phyloP scores from a whole-genome alignment of 2,329 filamentous ascomycete species.

The Colletotrichum orbiculare region DNA sequence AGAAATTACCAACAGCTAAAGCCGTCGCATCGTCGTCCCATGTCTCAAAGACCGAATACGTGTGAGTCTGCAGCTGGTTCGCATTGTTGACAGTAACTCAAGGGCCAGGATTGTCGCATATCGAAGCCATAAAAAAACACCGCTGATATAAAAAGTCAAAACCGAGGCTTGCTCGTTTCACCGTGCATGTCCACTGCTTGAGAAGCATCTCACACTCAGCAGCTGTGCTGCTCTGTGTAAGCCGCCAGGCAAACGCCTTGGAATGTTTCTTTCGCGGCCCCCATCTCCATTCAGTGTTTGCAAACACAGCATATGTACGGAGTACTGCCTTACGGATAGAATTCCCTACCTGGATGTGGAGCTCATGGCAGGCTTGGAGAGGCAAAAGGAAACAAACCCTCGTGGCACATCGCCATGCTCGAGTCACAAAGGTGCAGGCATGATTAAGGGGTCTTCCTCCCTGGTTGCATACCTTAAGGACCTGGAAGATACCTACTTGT shows the following conservation, averaged over 20 bases:
- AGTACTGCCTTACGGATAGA: too few species aligned
- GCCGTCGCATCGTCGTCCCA: conserved; percentile 33
- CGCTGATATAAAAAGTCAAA: neutral
- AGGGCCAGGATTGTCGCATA: neutral
- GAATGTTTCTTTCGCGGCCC: conserved; percentile 22
- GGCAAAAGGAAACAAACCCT: too few species aligned
- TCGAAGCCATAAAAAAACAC: conserved; percentile 1
- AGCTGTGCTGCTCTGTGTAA: neutral
- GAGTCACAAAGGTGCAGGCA: neutral
- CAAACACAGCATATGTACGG: neutral
- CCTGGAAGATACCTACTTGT: too few species aligned
- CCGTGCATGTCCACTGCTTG: neutral
- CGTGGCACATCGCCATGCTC: too few species aligned
- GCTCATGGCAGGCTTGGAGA: too few species aligned
- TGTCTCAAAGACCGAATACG: conserved; percentile 11
- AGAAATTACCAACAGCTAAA: conserved; percentile 6
- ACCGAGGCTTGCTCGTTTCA: conserved; percentile 20
- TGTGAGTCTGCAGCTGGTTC: conserved; percentile 25
- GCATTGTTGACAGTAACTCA: conserved; percentile 33
- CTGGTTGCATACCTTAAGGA: too few species aligned
- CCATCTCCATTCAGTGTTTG: conserved; percentile 14
- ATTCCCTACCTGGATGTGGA: too few species aligned
- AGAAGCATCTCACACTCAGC: neutral
- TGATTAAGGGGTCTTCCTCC: neutral
- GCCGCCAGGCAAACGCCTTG: conserved; percentile 18